Conservation (phyloP, 805 yeast genomes). For the Candida koratica region DNA sequence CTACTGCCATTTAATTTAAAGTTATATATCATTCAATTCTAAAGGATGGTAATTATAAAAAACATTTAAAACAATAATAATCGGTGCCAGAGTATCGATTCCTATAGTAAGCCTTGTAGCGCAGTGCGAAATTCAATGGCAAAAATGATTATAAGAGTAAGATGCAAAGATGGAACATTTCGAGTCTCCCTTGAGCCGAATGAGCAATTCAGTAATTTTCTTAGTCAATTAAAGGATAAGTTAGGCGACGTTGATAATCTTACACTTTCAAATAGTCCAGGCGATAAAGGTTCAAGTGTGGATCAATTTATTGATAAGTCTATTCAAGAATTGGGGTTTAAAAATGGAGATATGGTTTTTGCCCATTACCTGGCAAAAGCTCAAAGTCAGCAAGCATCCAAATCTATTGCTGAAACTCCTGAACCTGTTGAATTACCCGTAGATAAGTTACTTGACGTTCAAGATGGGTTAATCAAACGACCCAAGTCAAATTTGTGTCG, state of each 20-base stretch:
- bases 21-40: too few relatives aligned
- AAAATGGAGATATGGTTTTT: slow-evolving; percentile 58
- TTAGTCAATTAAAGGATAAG: slow-evolving; percentile 36
- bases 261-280: slow-evolving; percentile 44
- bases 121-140: slow-evolving; percentile 6
- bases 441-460: slow-evolving; percentile 61
- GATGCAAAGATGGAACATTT: slow-evolving; percentile 80
- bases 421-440: slow-evolving; percentile 48
- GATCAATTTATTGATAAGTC: slow-evolving; percentile 32
- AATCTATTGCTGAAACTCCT: background rate
- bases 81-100: too few relatives aligned
- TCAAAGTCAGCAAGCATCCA: background rate
- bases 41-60: too few relatives aligned
- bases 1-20: too few relatives aligned
- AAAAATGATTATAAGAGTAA: slow-evolving; percentile 55
- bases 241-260: slow-evolving; percentile 23
- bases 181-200: slow-evolving; percentile 52
- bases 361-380: slow-evolving; percentile 28
- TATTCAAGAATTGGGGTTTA: slow-evolving; percentile 44
- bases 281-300: slow-evolving; percentile 40
- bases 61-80: too few relatives aligned
- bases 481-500: slow-evolving; percentile 62
- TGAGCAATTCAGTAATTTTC: slow-evolving; percentile 42
- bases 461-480: slow-evolving; percentile 71
- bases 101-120: background rate